These are phyloP conservation scores for Neurospora sp. DNA, from an alignment of 495 filamentous ascomycete species.

Conservation along the genomic window DNA sequence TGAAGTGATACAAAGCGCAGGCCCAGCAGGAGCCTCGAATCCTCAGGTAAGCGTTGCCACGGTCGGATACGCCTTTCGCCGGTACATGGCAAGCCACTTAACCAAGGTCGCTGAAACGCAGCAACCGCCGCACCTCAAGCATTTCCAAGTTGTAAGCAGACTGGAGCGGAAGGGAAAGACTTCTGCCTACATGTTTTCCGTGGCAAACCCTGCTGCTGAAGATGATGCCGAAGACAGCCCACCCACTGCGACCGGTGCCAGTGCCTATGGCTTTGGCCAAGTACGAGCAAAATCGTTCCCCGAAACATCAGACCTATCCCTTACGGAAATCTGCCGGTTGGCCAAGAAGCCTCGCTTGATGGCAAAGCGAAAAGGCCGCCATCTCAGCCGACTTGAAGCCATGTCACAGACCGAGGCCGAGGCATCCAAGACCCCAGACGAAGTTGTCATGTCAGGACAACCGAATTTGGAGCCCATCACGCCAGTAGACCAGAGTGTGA, in stretches of 20 bases:
- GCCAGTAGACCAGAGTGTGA: background rate
- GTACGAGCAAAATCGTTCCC: conserved; percentile 14
- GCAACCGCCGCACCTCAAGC: conserved; percentile 35
- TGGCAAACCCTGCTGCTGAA: conserved; percentile 2
- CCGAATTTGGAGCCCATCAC: background rate
- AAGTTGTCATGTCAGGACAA: background rate
- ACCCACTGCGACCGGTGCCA: background rate
- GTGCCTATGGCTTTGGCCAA: conserved; percentile 19
- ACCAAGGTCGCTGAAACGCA: conserved; percentile 29
- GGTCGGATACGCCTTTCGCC: conserved; percentile 31
- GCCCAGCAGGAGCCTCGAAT: conserved; percentile 32
- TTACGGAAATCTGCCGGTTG: conserved; percentile 12
- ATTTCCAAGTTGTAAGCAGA: conserved; percentile 31
- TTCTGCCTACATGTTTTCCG: conserved; percentile 36
- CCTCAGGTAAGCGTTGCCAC: conserved; percentile 31
- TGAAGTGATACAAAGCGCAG: conserved; percentile 33
- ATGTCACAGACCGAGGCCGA: background rate
- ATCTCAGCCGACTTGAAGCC: background rate
- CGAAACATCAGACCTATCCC: conserved; percentile 4
- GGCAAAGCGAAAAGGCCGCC: conserved; percentile 20
- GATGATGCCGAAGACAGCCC: background rate
- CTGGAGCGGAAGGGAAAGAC: conserved; percentile 34
- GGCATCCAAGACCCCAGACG: background rate
- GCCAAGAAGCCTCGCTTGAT: conserved; percentile 9
- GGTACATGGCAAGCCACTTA: conserved; percentile 33